Evolutionary conservation across 139 green algal genomes (phyloP).

Genomic region (Gonium pectorale): DNA sequence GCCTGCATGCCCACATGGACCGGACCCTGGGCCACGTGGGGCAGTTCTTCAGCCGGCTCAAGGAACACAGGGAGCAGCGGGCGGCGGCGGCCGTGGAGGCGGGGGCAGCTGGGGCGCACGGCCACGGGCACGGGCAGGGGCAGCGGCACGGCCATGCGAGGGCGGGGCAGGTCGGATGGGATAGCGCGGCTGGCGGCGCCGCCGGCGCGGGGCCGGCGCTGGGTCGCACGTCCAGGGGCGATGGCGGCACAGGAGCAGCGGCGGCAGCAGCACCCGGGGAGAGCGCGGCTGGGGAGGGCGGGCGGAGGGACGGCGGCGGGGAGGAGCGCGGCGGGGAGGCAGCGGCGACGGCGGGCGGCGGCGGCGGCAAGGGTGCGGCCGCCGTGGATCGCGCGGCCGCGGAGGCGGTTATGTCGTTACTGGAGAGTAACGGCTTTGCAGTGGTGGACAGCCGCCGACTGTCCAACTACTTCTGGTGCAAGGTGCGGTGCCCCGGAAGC

Average conservation of each 20-base stretch:
- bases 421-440: constrained; percentile 40
- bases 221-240: too few species aligned
- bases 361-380: neutral
- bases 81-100: too few species aligned
- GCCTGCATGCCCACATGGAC: constrained; percentile 7
- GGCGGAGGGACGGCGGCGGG: neutral
- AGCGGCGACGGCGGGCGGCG: neutral
- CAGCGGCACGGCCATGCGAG: too few species aligned
- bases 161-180: too few species aligned
- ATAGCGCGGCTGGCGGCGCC: too few species aligned
- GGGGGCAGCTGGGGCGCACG: too few species aligned
- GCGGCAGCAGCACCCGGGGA: too few species aligned
- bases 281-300: too few species aligned
- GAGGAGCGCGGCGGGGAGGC: neutral
- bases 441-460: constrained; percentile 40
- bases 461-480: constrained; percentile 42
- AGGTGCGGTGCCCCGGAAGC: neutral
- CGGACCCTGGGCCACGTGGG: constrained; percentile 38
- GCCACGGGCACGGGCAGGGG: too few species aligned
- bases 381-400: constrained; percentile 8
- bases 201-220: too few species aligned
- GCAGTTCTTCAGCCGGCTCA: constrained; percentile 2
- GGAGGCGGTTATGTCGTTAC: constrained; percentile 15
- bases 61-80: too few species aligned
- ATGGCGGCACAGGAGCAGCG: too few species aligned